Evolutionary conservation across 192 early-diverging fungal genomes (phyloP).

Genomic region (Lobosporangium transversale): DNA sequence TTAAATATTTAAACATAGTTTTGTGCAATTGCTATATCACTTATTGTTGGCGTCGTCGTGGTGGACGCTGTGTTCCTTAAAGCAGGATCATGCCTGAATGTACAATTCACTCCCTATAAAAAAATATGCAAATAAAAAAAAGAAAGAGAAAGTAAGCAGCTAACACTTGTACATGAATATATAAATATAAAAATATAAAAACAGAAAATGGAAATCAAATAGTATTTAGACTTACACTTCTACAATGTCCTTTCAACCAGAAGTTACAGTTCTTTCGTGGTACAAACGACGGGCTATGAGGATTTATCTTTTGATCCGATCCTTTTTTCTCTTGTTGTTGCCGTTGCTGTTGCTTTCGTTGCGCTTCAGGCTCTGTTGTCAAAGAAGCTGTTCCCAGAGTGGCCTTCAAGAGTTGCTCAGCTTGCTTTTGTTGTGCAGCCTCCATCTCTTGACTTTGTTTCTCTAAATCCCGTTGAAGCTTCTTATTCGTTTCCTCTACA

Average conservation of each 20-base stretch:
- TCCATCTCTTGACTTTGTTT: constrained; percentile 27
- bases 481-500: constrained; percentile 34
- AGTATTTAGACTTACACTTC: constrained; percentile 3
- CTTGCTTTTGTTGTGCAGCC: constrained; percentile 21
- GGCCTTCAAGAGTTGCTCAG: constrained; percentile 8
- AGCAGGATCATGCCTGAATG: constrained; percentile 34
- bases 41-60: not conserved
- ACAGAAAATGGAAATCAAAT: not conserved
- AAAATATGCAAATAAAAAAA: not conserved
- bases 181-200: not conserved
- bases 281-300: constrained; percentile 25
- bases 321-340: constrained; percentile 3
- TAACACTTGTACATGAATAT: not conserved
- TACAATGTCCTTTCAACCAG: constrained; percentile 25
- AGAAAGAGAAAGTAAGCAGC: not conserved
- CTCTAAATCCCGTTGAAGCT: constrained; percentile 28
- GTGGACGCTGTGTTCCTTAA: not conserved
- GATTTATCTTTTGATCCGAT: not conserved
- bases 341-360: not conserved
- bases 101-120: constrained; percentile 13
- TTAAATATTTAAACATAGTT: not conserved
- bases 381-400: constrained; percentile 6
- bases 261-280: constrained; percentile 26
- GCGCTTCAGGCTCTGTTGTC: not conserved
- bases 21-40: constrained; percentile 2